phyloP scores from a whole-genome alignment of 1,139 yeast genomes.

The Arxiozyma telluris region DNA sequence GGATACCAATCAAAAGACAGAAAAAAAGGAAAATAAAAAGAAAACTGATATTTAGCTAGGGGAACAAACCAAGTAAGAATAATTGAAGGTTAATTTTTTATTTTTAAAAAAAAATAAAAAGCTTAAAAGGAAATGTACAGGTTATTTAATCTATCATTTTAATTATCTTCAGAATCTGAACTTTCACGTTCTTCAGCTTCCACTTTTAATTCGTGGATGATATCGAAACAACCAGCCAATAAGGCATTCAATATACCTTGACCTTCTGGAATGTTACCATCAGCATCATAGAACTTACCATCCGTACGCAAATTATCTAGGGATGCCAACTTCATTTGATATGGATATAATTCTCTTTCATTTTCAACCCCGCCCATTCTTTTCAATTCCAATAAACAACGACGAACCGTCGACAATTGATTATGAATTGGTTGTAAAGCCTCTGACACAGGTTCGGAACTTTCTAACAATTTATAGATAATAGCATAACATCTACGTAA shows the following conservation, averaged over 20 bases:
- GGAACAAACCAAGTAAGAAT: too few relatives aligned
- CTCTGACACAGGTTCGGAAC: slow-evolving; percentile 91
- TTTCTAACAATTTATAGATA: slow-evolving; percentile 77
- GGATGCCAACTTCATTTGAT: slow-evolving; percentile 86
- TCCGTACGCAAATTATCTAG: slow-evolving; percentile 78
- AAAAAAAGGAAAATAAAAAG: too few relatives aligned
- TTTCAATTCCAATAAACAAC: slow-evolving; percentile 81
- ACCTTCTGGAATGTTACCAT: slow-evolving; percentile 88
- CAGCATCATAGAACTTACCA: slow-evolving; percentile 77
- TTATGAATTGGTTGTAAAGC: slow-evolving; percentile 88
- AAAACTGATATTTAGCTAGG: too few relatives aligned
- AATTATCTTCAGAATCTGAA: slow-evolving; percentile 23
- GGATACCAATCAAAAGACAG: too few relatives aligned
- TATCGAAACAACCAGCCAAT: slow-evolving; percentile 89
- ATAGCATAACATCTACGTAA: slow-evolving; percentile 84
- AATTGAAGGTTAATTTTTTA: too few relatives aligned
- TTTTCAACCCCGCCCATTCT: slow-evolving; percentile 86
- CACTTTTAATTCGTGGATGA: slow-evolving; percentile 78
- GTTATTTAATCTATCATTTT: background rate
- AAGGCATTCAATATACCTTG: slow-evolving; percentile 89
- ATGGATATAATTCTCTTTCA: slow-evolving; percentile 84
- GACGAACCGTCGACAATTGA: slow-evolving; percentile 81
- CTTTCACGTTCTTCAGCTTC: slow-evolving; percentile 63
- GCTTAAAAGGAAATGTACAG: too few relatives aligned
- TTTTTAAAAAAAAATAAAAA: too few relatives aligned